Percentiles rank a stretch among this genome's conserved stretches.
phyloP scores from a whole-genome alignment of 2,329 filamentous ascomycete species.

The Penicillium sp. region DNA sequence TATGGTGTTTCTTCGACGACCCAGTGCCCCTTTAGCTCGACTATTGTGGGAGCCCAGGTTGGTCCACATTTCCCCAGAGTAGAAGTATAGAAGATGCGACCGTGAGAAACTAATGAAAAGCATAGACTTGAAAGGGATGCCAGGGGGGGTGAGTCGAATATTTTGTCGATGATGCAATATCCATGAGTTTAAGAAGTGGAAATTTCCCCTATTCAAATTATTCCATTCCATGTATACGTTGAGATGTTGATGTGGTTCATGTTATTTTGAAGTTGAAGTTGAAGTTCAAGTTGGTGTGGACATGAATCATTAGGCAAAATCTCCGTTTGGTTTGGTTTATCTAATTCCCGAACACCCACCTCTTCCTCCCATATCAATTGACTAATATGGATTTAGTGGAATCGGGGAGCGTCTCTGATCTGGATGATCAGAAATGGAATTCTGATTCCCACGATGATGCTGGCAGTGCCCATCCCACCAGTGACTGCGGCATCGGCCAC shows the following conservation, averaged over 20 bases:
- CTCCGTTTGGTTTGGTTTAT: conserved; percentile 9
- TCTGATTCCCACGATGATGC: conserved; percentile 30
- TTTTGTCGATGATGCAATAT: conserved; percentile 26
- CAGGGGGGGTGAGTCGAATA: conserved; percentile 31
- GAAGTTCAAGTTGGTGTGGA: not conserved
- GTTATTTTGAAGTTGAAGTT: not conserved
- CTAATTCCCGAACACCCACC: conserved; percentile 11
- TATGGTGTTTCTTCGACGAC: conserved; percentile 13
- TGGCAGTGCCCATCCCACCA: conserved; percentile 20
- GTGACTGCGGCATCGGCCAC: conserved; percentile 44
- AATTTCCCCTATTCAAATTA: not conserved
- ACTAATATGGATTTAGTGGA: conserved; percentile 39
- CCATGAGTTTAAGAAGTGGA: not conserved
- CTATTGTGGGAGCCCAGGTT: conserved; percentile 38
- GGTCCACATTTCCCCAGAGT: conserved; percentile 9
- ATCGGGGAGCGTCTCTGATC: conserved; percentile 37
- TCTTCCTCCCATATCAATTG: conserved; percentile 23
- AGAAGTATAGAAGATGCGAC: conserved; percentile 1
- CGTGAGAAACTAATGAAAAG: conserved; percentile 5
- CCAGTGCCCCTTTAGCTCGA: conserved; percentile 29
- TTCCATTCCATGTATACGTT: not conserved
- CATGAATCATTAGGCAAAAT: not conserved
- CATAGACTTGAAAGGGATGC: conserved; percentile 17
- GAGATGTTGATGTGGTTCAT: not conserved
- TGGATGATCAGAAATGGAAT: conserved; percentile 40